Base-by-base conservation (phyloP, 2,329 filamentous ascomycete species). In the Davidsoniella australis region DNA sequence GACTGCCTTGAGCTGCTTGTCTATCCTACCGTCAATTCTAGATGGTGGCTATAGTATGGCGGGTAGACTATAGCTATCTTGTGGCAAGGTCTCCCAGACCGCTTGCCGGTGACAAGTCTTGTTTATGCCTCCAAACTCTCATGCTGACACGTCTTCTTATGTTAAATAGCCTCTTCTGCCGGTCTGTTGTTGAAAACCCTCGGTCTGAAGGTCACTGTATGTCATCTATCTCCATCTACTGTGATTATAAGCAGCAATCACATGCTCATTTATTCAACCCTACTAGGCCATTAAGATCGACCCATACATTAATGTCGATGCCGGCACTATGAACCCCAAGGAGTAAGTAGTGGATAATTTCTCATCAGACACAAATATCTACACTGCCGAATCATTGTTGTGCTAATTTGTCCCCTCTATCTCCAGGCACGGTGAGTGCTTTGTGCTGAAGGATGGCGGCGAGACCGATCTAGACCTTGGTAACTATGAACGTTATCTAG, bases 401-500 rank as follows among this genome's bases (percentile, higher is more conserved):
- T 12, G 20, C 33, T 40, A 18, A 41, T 45, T 43, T 37, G 14
- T 36, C 24, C 41, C 14, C 14, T 23, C 39, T 17, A 14, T 14
- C 14, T 49, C 33, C 33, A 83, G 79, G 64, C 86, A 94, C 61
- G 88, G 88, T 56, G 88, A 94, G 67, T 82, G 83, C 57, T 94
- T 89, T 61, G 88, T 95, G 45, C 74, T 91, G 51, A 78, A 85
- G 57, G 85, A 91, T 59, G 85, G 85, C 55, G 83, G 83, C 56
- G 83, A 69, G 59, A 63, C 62, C 38, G 72, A 75, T 57, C 60
- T 75, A 10, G 73, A 77, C 57, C 65, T 77, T 41, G 73, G 73
- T 17, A 75, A 75, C 60, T 76, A 75, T 57, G 71, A 75, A 58
- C 60, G 69, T 53, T 55, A 54, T 41, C 52, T 55, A n/a, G 80